Percentiles rank a stretch among this genome's conserved stretches.
These are phyloP conservation scores for Ophiocordyceps camponoti-leonardi DNA, from an alignment of 2,329 filamentous ascomycete genomes.

Conservation along the genomic window DNA sequence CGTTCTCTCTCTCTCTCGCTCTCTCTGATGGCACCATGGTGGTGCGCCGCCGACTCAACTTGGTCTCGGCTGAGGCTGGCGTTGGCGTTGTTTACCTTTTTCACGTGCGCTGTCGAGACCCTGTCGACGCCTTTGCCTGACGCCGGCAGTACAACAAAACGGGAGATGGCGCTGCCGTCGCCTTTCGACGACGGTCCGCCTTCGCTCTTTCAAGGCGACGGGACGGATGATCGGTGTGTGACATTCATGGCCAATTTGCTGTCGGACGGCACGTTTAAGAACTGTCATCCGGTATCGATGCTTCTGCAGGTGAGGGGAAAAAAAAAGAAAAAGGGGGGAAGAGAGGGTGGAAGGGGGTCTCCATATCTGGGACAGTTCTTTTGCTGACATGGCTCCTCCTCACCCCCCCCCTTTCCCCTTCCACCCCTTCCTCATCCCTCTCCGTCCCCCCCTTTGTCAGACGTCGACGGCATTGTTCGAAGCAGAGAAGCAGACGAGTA, in stretches of 20 bases:
- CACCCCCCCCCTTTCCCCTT: too few species aligned
- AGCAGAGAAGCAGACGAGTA: conserved; percentile 50
- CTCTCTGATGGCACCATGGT: too few species aligned
- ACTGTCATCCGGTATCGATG: conserved; percentile 71
- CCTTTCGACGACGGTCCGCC: conserved; percentile 51
- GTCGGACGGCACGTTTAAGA: conserved; percentile 44
- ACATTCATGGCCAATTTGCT: conserved; percentile 54
- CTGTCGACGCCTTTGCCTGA: too few species aligned
- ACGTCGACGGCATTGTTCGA: conserved; percentile 77
- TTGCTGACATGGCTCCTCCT: too few species aligned
- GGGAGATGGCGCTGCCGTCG: conserved; percentile 29
- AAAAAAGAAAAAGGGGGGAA: too few species aligned
- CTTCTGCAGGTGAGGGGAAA: conserved; percentile 47
- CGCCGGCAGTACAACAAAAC: too few species aligned
- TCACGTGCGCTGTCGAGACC: not conserved
- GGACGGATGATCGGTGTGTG: conserved; percentile 37
- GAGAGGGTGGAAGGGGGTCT: too few species aligned
- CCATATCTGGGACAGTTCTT: too few species aligned
- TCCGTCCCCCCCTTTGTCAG: conserved; percentile 20
- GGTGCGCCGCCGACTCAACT: too few species aligned
- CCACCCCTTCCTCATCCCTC: too few species aligned
- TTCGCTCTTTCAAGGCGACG: conserved; percentile 39
- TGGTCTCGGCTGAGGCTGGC: not conserved
- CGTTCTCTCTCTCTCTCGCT: too few species aligned
- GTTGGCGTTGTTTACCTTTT: not conserved